Percentiles rank a stretch among this genome's conserved stretches.
phyloP scores from a whole-genome alignment of 495 filamentous ascomycete genomes.

The Baudoinia panamericana region DNA sequence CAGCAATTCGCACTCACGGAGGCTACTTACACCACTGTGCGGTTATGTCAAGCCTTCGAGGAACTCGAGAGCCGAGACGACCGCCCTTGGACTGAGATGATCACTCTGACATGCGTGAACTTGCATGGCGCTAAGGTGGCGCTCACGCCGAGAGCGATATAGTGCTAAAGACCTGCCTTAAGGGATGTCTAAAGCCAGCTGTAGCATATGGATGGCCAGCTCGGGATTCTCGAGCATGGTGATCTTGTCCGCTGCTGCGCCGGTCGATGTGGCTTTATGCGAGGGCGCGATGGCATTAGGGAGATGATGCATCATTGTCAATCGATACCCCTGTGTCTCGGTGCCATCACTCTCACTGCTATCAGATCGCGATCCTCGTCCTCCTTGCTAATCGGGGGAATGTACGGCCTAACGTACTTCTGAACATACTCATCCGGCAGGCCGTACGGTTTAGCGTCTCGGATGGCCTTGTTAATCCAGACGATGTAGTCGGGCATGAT shows the following conservation, averaged over 20 bases:
- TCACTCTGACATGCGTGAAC: conserved; percentile 18
- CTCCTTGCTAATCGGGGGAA: conserved; percentile 1
- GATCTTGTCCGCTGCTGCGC: conserved; percentile 30
- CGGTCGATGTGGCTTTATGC: no score
- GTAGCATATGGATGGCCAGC: conserved; percentile 26
- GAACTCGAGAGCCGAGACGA: conserved; percentile 30
- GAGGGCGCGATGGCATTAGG: no score
- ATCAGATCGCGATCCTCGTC: conserved; percentile 8
- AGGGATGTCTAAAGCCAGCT: no score
- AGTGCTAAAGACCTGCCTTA: no score
- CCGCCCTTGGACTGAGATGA: conserved; percentile 18
- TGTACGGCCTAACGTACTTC: conserved; percentile 2
- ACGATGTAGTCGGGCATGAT: conserved; percentile 6
- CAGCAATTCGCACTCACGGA: conserved; percentile 30
- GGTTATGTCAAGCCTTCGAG: conserved; percentile 33
- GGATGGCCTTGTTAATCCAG: conserved; percentile 11
- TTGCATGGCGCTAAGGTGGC: conserved; percentile 16
- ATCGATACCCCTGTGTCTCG: neutral
- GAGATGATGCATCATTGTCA: neutral
- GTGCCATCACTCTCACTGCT: conserved; percentile 1
- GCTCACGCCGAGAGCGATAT: conserved; percentile 8
- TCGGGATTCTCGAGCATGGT: conserved; percentile 34
- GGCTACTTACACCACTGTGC: conserved; percentile 26
- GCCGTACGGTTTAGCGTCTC: conserved; percentile 3
- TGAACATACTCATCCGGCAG: conserved; percentile 4